Evolutionary conservation across 176 grass and related monocot species (phyloP).

Genomic region (Leersia perrieri): DNA sequence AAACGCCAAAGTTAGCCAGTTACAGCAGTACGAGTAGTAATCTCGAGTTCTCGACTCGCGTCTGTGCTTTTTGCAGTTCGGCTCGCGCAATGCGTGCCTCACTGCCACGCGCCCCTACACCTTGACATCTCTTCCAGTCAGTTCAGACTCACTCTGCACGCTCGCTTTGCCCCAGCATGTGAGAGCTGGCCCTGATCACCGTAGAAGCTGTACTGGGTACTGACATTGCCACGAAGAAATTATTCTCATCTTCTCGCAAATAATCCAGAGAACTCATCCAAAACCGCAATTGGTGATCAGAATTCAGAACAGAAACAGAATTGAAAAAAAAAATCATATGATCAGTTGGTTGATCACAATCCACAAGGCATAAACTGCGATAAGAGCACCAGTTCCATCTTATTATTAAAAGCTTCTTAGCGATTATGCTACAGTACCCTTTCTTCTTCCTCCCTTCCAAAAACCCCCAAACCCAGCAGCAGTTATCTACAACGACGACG

Average conservation of each 20-base stretch:
- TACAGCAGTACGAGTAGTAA: no score
- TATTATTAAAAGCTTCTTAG: not conserved
- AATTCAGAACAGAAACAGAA: not conserved
- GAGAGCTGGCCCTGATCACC: no score
- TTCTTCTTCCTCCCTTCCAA: not conserved
- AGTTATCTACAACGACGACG: not conserved
- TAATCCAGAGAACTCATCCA: not conserved
- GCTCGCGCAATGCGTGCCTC: no score
- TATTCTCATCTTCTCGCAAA: not conserved
- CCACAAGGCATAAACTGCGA: not conserved
- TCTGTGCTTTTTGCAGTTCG: not conserved
- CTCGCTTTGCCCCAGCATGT: no score
- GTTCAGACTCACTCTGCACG: no score
- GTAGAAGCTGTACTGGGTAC: not conserved
- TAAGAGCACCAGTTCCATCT: not conserved
- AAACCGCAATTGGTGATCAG: not conserved
- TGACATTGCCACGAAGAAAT: not conserved
- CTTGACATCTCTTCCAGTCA: no score
- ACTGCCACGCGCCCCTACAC: no score
- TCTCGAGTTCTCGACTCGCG: no score
- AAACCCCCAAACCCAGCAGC: not conserved
- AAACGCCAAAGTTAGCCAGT: not conserved
- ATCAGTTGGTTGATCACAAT: not conserved
- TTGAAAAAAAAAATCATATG: no score
- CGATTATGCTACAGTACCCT: not conserved